Percentiles rank a stretch among this genome's conserved stretches.
Evolutionary conservation across 2,329 filamentous ascomycete species (phyloP).

Genomic region (Hypoxylon sp.): DNA sequence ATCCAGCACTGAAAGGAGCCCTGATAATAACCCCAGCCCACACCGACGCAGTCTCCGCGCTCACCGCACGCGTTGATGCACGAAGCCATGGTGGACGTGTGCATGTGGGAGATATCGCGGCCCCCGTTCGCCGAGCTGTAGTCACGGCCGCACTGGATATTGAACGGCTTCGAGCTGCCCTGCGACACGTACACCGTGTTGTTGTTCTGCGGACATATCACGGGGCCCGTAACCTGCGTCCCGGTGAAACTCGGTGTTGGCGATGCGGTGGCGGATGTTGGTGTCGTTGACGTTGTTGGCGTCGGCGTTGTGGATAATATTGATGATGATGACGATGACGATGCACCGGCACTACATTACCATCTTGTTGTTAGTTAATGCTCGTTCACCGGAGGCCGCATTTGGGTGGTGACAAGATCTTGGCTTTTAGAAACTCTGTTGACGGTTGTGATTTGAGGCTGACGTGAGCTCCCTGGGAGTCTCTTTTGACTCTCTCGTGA

Average conservation of each 20-base stretch:
- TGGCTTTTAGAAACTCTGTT: neutral
- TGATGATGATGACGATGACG: conserved; percentile 19
- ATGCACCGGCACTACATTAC: conserved; percentile 11
- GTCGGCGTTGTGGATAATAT: conserved; percentile 22
- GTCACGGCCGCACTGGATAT: conserved; percentile 46
- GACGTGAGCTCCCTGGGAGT: conserved; percentile 15
- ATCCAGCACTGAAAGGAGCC: conserved; percentile 42
- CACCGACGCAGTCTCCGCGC: conserved; percentile 41
- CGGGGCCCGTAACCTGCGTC: conserved; percentile 25
- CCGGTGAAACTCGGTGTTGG: conserved; percentile 45
- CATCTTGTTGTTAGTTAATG: conserved; percentile 15
- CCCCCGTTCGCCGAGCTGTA: conserved; percentile 43
- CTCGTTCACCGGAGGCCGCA: neutral
- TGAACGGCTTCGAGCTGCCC: conserved; percentile 44
- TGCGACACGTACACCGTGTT: conserved; percentile 43
- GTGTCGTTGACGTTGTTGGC: conserved; percentile 17
- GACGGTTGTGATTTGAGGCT: conserved; percentile 14
- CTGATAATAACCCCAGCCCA: conserved; percentile 41
- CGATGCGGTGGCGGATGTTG: conserved; percentile 30
- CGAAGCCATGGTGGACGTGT: conserved; percentile 36
- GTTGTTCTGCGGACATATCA: conserved; percentile 45
- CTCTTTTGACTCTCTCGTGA: conserved; percentile 5
- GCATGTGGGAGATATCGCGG: conserved; percentile 37
- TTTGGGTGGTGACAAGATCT: conserved; percentile 7
- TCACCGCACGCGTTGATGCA: conserved; percentile 44